These are phyloP conservation scores for Wickerhamiella sorbophila DNA, from an alignment of 805 yeast genomes.

Conservation along the genomic window DNA sequence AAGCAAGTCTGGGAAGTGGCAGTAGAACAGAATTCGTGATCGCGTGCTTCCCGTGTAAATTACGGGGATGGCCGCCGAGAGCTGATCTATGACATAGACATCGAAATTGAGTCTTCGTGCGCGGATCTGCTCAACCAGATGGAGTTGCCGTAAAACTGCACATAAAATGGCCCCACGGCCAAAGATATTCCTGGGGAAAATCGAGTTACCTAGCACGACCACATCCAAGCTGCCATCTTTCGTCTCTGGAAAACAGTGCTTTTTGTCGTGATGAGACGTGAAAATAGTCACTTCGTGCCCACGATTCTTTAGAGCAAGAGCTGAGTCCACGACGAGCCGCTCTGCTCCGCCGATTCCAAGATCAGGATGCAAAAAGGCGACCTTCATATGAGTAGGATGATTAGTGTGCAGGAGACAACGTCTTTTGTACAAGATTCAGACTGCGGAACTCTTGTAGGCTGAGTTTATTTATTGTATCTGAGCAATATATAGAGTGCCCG, in stretches of 20 bases:
- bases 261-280: conserved; percentile 80
- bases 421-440: too few relatives aligned
- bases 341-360: conserved; percentile 97
- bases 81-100: conserved; percentile 72
- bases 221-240: conserved; percentile 43
- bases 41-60: conserved; percentile 27
- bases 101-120: conserved; percentile 39
- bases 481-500: too few relatives aligned
- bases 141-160: conserved; percentile 73
- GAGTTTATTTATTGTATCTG: too few relatives aligned
- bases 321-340: conserved; percentile 90
- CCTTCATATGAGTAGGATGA: conserved; percentile 27
- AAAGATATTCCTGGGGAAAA: conserved; percentile 52
- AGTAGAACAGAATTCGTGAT: conserved; percentile 62
- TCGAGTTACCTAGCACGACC: conserved; percentile 62
- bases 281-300: conserved; percentile 53
- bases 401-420: not conserved
- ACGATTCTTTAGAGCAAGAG: conserved; percentile 61
- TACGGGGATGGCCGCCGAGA: conserved; percentile 71
- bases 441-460: too few relatives aligned
- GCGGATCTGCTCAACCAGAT: conserved; percentile 32
- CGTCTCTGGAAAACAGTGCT: conserved; percentile 87
- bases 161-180: conserved; percentile 66
- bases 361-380: conserved; percentile 92
- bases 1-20: conserved; percentile 90